Evolutionary conservation across 176 grass and related monocot species (phyloP).

Genomic region (Tuctoria greenei): DNA sequence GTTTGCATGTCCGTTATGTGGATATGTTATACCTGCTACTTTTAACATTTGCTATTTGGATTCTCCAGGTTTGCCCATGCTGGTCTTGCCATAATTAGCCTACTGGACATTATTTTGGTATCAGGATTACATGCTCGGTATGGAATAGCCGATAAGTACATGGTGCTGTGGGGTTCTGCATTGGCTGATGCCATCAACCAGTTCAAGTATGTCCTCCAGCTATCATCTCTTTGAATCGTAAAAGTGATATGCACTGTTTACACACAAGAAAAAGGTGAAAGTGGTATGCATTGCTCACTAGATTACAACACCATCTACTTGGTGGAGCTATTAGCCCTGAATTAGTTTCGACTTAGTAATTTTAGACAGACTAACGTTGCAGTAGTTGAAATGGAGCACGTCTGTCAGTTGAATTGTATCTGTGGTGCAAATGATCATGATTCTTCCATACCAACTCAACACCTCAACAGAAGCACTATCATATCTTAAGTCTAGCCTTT

Average conservation of each 20-base stretch:
- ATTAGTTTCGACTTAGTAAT: not conserved
- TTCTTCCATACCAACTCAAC: not conserved
- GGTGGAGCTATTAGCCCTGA: not conserved
- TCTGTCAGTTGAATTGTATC: no score
- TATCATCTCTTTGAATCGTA: constrained; percentile 31
- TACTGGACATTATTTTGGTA: constrained; percentile 69
- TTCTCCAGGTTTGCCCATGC: constrained; percentile 67
- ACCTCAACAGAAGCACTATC: not conserved
- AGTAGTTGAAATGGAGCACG: no score
- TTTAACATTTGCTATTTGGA: constrained; percentile 33
- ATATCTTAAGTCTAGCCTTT: not conserved
- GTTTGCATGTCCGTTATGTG: not conserved
- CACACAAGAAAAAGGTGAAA: not conserved
- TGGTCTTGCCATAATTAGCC: constrained; percentile 55
- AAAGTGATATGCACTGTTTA: not conserved
- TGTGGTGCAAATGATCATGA: not conserved
- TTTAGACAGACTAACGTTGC: no score
- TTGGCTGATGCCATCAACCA: constrained; percentile 75
- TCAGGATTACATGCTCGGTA: constrained; percentile 51
- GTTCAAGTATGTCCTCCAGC: constrained; percentile 58
- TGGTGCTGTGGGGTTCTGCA: constrained; percentile 73
- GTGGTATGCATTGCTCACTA: not conserved
- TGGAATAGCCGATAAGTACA: constrained; percentile 68
- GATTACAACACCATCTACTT: constrained; percentile 16
- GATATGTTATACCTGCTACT: constrained; percentile 17